Conservation (phyloP, 2,329 filamentous ascomycete genomes). For the Ophiostoma australiae region DNA sequence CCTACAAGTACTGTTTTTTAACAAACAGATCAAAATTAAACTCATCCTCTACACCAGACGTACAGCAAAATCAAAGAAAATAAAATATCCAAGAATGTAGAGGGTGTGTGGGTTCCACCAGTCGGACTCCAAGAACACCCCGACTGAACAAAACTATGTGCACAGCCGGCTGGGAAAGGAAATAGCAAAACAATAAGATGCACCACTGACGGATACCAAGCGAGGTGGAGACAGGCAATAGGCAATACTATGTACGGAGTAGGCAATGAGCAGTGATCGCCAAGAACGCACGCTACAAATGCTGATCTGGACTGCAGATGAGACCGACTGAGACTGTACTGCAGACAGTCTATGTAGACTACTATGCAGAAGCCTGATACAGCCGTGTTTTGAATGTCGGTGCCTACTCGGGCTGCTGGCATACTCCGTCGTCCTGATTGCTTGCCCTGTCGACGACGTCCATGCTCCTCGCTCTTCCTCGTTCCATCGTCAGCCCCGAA, state of each 20-base stretch:
- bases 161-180: background rate
- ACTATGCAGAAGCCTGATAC: background rate
- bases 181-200: background rate
- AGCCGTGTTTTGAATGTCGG: background rate
- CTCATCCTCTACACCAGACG: too few relatives aligned
- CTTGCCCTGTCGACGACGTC: too few relatives aligned
- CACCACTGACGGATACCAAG: background rate
- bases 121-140: conserved; percentile 24
- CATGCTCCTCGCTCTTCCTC: background rate
- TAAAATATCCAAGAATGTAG: background rate
- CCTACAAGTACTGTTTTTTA: too few relatives aligned
- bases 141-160: conserved; percentile 10
- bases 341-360: too few relatives aligned
- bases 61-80: background rate
- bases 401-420: background rate
- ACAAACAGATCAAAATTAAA: background rate
- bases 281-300: background rate
- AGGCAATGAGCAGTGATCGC: conserved; percentile 1
- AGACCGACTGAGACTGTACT: background rate
- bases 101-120: conserved; percentile 18
- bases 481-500: background rate
- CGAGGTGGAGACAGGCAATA: background rate
- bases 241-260: too few relatives aligned
- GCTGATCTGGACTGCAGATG: background rate
- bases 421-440: background rate